Base-by-base conservation (phyloP, 2,329 filamentous ascomycete genomes). In the Monosporascus sp. region DNA sequence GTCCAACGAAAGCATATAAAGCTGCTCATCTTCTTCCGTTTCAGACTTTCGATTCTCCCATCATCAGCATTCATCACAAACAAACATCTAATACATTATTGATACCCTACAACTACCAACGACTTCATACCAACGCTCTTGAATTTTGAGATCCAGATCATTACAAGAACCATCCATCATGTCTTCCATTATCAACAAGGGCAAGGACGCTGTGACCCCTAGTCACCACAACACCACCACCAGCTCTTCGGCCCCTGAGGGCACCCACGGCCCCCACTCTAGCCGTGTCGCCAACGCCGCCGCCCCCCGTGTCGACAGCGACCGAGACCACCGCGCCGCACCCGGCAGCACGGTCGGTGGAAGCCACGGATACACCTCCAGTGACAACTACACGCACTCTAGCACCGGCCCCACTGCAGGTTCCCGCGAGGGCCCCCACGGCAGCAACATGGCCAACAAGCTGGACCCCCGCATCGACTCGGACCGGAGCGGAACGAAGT, bases 161-260 rank as follows among this genome's bases (percentile, higher is more conserved):
- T 35, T 35, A 14, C 31, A 35, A 35, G 9, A 35, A 35, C 11
- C 11, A 2, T 35, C 4, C 72, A 81, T 57, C 65, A 84, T 83
- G 80, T 81, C 80, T 69, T 69, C 70, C 61, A 71, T 84, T 63
- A 68, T 82, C 65, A 78, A 83, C 74, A 83, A 83, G 71, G 75
- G 82, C 68, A 83, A 83, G 76, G 78, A 82, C 4, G 78, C 73
- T 57, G 67, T 82, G 54, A 65, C 72, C 62, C 70, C 72, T 56
- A 73, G 78, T 68, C 72, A 76, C 63, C 45, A 53, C 52, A 63
- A 52, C 52, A 63, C 60, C 40, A 62, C 54, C 58, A 68, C 53
- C 22, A 56, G 51, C 18, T 49, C 51, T 38, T 59, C 61, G 22
- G 59, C 57, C 38, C 61, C 66, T 14, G 63, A 67, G 53, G 66